Base-by-base conservation (phyloP, 257 asterid species). In the Penstemon davidsonii region DNA sequence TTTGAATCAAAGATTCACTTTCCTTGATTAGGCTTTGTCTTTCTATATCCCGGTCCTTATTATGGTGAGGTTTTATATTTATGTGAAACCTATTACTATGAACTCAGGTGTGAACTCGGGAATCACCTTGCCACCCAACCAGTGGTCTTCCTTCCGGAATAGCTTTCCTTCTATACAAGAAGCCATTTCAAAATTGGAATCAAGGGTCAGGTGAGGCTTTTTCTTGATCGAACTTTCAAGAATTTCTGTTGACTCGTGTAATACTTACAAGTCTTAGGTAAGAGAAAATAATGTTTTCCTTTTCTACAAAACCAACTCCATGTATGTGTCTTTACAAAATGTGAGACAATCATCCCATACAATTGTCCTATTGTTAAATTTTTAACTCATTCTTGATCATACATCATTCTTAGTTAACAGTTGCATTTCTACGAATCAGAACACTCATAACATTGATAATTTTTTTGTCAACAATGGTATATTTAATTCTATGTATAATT, bases 121-220 rank as follows among this genome's bases (percentile, higher is more conserved):
- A 55, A 43, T 83, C 66, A 82, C 81, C 78, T 76, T 89, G 80
- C 67, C 86, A 10, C 65, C 78, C 70, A 37, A 64, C 19, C 88
- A 89, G 53, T 89, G 96, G 96, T 71, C 86, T 53, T 47, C 80
- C 62, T 76, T 89, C 64, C 80, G 77, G 81, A 73, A 49, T 64
- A 87, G 67, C 69, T 70, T 87, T 67, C 76, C 85, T 54, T 78
- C 83, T 12, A 75, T 89, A 70, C 78, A 85, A 69, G 84, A 81
- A 62, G 88, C 88, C 73, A 87, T 89, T 61, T 71, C 38, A 55
- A 80, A 55, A 52, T 53, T 75, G 67, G 65, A 75, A 50, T 73
- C 81, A 10, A 60, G 52, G 43, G 43, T 52, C 66, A 79, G 84
- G 84, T 82, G 58, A 71, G 55, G 58, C 11, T 55, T 67, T 49